These are phyloP conservation scores for Neurospora cerealis DNA, from an alignment of 495 filamentous ascomycete genomes.

Conservation along the genomic window DNA sequence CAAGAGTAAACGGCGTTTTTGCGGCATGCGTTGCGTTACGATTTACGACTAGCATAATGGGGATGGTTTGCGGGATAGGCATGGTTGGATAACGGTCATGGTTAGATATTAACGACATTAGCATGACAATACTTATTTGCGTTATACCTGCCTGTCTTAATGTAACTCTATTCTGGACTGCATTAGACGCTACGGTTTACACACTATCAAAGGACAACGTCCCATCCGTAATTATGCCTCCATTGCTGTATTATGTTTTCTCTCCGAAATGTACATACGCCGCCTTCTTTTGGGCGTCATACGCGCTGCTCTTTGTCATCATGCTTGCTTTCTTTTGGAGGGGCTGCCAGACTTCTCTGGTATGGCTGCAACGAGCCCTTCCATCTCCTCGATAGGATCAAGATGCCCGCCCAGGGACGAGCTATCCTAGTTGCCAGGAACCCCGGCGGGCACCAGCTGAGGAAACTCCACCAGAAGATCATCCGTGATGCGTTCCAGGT, in stretches of 20 bases:
- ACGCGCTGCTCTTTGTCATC: background rate
- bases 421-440: background rate
- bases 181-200: background rate
- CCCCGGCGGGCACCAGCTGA: slow-evolving; percentile 25
- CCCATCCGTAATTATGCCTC: background rate
- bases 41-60: background rate
- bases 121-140: background rate
- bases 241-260: background rate
- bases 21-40: background rate
- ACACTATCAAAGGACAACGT: background rate
- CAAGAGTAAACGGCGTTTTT: background rate
- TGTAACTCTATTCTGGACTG: background rate
- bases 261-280: background rate
- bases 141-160: background rate
- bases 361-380: background rate
- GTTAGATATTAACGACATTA: background rate
- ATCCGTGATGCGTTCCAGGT: slow-evolving; percentile 77
- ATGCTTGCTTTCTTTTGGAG: background rate
- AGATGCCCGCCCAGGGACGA: background rate
- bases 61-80: background rate
- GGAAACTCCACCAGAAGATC: slow-evolving; percentile 63
- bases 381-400: background rate
- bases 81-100: background rate
- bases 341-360: background rate
- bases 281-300: background rate